A percentile compares a stretch with the other conserved stretches of the same genome.
These are phyloP conservation scores for Russula sp. DNA, from an alignment of 768 basidiomycete genomes.

Conservation along the genomic window DNA sequence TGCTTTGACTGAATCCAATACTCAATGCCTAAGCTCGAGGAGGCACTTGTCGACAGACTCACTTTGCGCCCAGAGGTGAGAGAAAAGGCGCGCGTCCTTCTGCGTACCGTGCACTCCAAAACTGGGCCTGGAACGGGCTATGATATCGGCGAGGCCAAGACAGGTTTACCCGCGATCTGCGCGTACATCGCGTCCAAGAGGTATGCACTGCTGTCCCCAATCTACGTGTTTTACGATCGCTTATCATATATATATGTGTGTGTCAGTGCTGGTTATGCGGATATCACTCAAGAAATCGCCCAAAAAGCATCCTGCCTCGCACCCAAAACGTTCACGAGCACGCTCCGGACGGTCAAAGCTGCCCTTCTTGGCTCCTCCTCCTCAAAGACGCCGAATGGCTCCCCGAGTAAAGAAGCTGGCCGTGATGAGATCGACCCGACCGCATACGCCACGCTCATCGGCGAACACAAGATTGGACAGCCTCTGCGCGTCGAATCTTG, in stretches of 20 bases:
- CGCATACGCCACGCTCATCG: constrained; percentile 7
- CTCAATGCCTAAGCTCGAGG: constrained; percentile 17
- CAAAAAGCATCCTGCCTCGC: constrained; percentile 30
- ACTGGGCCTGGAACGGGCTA: constrained; percentile 46
- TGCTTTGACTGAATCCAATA: background rate
- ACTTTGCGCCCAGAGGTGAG: constrained; percentile 28
- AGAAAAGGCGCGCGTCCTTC: constrained; percentile 28
- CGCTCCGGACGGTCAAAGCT: constrained; percentile 24
- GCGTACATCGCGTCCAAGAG: constrained; percentile 43
- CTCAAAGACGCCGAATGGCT: background rate
- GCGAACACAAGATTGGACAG: constrained; percentile 13
- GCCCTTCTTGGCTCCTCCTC: constrained; percentile 17
- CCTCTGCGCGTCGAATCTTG: constrained; percentile 12
- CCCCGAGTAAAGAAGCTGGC: background rate
- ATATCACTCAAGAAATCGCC: constrained; percentile 27
- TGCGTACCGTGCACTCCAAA: constrained; percentile 34
- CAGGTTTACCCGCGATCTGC: constrained; percentile 44
- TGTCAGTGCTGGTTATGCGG: constrained; percentile 26
- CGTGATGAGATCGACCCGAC: constrained; percentile 29
- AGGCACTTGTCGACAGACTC: constrained; percentile 16
- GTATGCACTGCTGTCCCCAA: constrained; percentile 26
- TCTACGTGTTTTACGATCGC: background rate
- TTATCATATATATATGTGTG: background rate
- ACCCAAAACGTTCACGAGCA: constrained; percentile 25
- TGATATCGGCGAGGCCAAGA: constrained; percentile 32